Evolutionary conservation across 441 rosid genomes (phyloP), one percentile per base, ranked within the genome.

Genomic region (Gossypium aridum): DNA sequence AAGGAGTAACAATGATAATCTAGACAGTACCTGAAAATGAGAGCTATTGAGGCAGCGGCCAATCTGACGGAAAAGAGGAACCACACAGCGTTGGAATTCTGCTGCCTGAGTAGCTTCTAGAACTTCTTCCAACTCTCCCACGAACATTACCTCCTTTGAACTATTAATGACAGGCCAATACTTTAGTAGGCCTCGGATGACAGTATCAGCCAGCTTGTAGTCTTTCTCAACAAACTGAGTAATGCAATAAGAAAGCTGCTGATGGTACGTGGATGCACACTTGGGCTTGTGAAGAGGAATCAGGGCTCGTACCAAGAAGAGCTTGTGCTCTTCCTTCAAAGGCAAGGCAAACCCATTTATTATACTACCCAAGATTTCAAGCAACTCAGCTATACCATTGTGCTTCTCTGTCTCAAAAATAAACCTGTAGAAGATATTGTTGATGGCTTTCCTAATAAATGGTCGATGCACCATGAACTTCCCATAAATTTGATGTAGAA

Each of bases 211-310:
- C 66, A 93, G 90, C 91, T 93, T 93, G 82, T 76, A 80, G 77
- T 93, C 98, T 83, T 93, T 93, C 81, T 93, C 98, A 53, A 90
- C 92, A 74, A 93, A 93, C 83, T 93, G 98, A 80, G 88, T 89
- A 68, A 93, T 87, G 83, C 93, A 91, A 76, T 91, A 93, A 7
- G 91, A 91, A 60, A 93, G 92, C 71, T 91, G 97, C 70, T 90
- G 98, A 74, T 90, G 95, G 80, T 93, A 93, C 76, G 85, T 85
- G 0, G 91, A 64, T 1, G 86, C 90, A 75, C 91, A 85, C 81
- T 87, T 93, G 47, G 94, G 95, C 83, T 89, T 91, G 88, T 93
- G 98, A 2, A 92, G 93, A 9, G 97, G 98, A 79, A 91, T 91
- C 88, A 93, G 79, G 7, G 87, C 92, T 28, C 97, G 84, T n/a